These are phyloP conservation scores for Acacia crassicarpa DNA, from an alignment of 306 rosid species.

Conservation along the genomic window DNA sequence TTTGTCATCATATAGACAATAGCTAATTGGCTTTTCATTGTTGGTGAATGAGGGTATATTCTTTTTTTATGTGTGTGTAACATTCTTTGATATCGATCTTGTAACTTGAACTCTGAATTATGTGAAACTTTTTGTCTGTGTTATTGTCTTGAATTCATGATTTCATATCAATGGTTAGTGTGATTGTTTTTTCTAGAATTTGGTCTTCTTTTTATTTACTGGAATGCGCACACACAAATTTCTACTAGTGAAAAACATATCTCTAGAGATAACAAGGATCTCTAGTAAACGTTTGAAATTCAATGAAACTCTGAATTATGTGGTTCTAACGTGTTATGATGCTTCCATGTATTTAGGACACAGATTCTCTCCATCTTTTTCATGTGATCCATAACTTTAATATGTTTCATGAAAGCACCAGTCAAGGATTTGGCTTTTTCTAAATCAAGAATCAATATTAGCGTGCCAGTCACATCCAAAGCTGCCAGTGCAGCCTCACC, in stretches of 20 bases:
- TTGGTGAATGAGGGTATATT: background rate
- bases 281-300: background rate
- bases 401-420: too few relatives aligned
- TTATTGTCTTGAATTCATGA: background rate
- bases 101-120: constrained; percentile 9
- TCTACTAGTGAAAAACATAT: background rate
- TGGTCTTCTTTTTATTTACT: background rate
- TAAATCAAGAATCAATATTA: background rate
- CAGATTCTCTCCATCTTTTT: background rate
- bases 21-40: constrained; percentile 30
- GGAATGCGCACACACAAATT: background rate
- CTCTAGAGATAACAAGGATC: background rate
- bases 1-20: constrained; percentile 36
- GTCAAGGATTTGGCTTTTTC: background rate
- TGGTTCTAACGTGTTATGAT: background rate
- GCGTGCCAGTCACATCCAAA: background rate
- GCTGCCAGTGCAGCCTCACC: constrained; percentile 6
- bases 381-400: background rate
- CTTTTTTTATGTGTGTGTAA: background rate
- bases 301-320: background rate
- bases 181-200: background rate
- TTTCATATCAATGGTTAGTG: background rate
- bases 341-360: background rate
- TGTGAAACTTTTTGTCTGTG: background rate
- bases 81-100: constrained; percentile 7